phyloP scores from a whole-genome alignment of 192 early-diverging fungal species.

The Podila horticola region DNA sequence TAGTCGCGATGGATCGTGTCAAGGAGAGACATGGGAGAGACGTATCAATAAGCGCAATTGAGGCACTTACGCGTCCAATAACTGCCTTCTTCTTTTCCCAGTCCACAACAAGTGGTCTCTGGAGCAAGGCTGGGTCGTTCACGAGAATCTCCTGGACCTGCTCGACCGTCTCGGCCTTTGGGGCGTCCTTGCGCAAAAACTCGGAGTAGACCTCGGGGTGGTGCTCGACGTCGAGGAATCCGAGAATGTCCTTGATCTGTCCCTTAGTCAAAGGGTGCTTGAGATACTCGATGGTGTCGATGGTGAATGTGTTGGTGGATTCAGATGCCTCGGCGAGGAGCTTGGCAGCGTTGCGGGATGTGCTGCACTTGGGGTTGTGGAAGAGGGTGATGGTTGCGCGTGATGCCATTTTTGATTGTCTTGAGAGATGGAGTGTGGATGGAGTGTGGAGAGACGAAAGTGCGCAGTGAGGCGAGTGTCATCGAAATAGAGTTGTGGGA shows the following conservation, averaged over 20 bases:
- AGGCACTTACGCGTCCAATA: conserved; percentile 47
- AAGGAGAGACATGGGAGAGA: no score
- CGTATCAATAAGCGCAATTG: no score
- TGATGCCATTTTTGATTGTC: not conserved
- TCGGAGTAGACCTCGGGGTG: conserved; percentile 17
- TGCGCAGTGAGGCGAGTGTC: no score
- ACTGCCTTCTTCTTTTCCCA: conserved; percentile 37
- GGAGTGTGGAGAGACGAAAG: no score
- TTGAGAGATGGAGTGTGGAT: not conserved
- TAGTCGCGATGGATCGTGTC: not conserved
- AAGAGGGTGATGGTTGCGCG: conserved; percentile 28
- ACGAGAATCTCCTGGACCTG: conserved; percentile 28
- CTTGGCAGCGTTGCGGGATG: conserved; percentile 22
- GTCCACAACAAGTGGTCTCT: conserved; percentile 39
- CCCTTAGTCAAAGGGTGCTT: conserved; percentile 16
- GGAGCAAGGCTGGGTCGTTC: conserved; percentile 24
- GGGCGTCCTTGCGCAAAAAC: conserved; percentile 47
- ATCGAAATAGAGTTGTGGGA: no score
- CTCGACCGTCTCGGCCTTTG: conserved; percentile 14
- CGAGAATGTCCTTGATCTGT: conserved; percentile 31
- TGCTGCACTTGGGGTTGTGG: conserved; percentile 43
- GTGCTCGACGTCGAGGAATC: conserved; percentile 21
- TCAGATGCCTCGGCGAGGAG: conserved; percentile 8
- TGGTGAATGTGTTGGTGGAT: conserved; percentile 4
- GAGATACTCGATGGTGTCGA: conserved; percentile 41